phyloP scores from a whole-genome alignment of 1,284 basidiomycete species.

The Marasmius sp. region DNA sequence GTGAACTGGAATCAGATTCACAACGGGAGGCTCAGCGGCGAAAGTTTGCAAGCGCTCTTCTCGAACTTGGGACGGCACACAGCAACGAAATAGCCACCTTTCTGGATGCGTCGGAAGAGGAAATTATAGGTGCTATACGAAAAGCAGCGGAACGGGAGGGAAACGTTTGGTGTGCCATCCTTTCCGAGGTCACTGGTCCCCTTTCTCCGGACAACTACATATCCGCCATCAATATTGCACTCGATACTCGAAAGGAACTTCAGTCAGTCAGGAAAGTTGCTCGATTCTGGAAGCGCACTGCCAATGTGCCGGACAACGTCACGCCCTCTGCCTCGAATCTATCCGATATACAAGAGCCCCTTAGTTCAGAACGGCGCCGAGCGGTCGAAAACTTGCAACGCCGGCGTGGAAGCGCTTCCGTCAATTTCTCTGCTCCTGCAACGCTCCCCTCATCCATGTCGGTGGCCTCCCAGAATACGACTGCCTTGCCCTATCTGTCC shows the following conservation, averaged over 20 bases:
- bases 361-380: constrained; percentile 11
- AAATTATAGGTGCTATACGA: constrained; percentile 35
- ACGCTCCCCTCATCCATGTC: neutral
- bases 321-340: constrained; percentile 41
- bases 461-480: neutral
- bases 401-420: neutral
- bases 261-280: constrained; percentile 33
- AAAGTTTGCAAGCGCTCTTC: neutral
- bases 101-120: constrained; percentile 23
- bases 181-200: constrained; percentile 28
- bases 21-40: neutral
- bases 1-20: neutral
- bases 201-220: constrained; percentile 38
- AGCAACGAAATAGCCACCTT: neutral
- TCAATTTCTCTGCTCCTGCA: neutral
- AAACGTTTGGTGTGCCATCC: constrained; percentile 31
- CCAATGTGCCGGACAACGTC: constrained; percentile 25
- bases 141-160: constrained; percentile 25
- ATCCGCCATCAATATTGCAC: constrained; percentile 38
- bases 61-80: neutral
- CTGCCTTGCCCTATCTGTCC: neutral
- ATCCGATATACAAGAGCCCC: constrained; percentile 28
- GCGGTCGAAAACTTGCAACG: constrained; percentile 7
- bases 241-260: constrained; percentile 33
- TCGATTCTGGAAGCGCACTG: constrained; percentile 40